Base-by-base conservation (phyloP, 345 rosid genomes). In the Acer yangbiense region DNA sequence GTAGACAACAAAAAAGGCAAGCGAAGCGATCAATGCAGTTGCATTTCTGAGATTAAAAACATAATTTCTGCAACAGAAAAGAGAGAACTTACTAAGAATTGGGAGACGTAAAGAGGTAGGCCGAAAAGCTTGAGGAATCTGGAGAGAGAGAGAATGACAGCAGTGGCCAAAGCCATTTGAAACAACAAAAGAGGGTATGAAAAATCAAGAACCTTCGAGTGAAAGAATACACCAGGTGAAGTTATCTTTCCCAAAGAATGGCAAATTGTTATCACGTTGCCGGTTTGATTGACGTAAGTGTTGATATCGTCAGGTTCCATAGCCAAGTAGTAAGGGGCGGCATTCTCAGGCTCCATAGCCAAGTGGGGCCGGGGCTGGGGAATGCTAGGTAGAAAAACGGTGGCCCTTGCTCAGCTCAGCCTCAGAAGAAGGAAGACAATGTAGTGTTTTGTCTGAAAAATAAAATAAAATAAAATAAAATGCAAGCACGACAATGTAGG, bases 81-180 rank as follows among this genome's bases (percentile, higher is more conserved):
- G 17, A 13, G 11, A 29, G 18, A 62, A 44, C 78, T 77, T 74
- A 78, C 84, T 11, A 82, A 2, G 57, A 82, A 21, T 74, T 82
- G 84, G 29, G 81, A 73, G 17, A 73, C 54, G 18, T 74, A 58
- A 52, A 72, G 2, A 27, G 79, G 75, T 1, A 35, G 72, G 20
- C 82, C 64, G 16, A 72, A 43, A 10, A 68, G 74, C 72, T 39
- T 76, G 80, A 79, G 54, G 57, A 72, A 9, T 17, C 71, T 35
- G 76, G 58, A 74, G 63, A 50, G 21, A 75, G 32, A 52, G 68
- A 79, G 2, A 75, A 12, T 35, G 50, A 18, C 9, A 12, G 10
- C 48, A 66, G 50, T 32, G 11, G 69, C 7, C 20, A 39, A 65
- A 65, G n/a, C 16, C 58, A 16, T 14, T 14, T 54, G 58, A 12